These are phyloP conservation scores for Zasmidium angulare DNA, from an alignment of 2,329 filamentous ascomycete species.

Conservation along the genomic window DNA sequence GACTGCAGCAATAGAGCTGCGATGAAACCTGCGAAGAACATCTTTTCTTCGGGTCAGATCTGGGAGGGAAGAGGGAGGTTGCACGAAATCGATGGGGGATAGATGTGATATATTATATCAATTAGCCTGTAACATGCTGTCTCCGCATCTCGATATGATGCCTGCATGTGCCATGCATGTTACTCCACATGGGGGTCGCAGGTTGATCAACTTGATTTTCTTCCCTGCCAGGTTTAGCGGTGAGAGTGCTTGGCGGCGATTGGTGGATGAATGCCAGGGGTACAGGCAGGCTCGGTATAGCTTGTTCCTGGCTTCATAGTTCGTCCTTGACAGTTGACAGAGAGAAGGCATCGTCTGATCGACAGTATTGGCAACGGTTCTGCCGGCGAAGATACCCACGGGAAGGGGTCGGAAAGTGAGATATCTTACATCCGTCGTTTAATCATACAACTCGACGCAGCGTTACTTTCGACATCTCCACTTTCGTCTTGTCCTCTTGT, in stretches of 20 bases:
- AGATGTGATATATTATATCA: neutral
- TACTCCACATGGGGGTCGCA: neutral
- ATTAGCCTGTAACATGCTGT: neutral
- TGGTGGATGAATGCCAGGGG: neutral
- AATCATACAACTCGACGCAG: neutral
- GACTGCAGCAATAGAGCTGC: conserved; percentile 8
- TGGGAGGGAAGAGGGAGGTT: neutral
- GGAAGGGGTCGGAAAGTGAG: neutral
- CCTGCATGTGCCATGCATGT: neutral
- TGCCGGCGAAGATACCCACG: too few species aligned
- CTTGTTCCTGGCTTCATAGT: conserved; percentile 3
- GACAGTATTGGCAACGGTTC: too few species aligned
- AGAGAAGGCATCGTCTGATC: too few species aligned
- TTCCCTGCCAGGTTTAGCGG: neutral
- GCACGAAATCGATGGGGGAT: neutral
- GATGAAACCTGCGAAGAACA: neutral
- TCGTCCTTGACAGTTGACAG: too few species aligned
- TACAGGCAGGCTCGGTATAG: conserved; percentile 1
- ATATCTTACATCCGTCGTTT: neutral
- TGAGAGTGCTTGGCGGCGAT: neutral
- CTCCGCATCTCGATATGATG: neutral
- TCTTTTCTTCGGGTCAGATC: neutral
- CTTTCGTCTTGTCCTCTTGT: too few species aligned
- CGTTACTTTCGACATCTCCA: neutral
- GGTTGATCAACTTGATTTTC: neutral